These are phyloP conservation scores for Arabis hirsuta DNA, from an alignment of 345 rosid genomes.

Conservation along the genomic window DNA sequence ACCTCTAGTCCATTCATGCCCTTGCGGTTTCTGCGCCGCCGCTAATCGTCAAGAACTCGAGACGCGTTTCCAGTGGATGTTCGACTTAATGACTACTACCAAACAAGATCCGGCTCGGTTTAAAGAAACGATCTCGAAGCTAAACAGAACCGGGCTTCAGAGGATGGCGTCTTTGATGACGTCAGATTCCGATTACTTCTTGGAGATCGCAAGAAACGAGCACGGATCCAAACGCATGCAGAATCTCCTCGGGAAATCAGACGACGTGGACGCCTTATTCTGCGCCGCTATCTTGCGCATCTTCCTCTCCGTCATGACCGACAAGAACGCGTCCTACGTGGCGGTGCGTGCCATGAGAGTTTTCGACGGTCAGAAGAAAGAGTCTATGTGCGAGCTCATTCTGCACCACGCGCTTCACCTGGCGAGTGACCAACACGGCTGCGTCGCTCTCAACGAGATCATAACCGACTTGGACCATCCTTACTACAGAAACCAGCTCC, in stretches of 20 bases:
- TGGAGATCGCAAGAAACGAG: conserved; percentile 8
- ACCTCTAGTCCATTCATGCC: neutral
- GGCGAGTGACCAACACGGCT: conserved; percentile 21
- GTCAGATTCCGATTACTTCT: conserved; percentile 2
- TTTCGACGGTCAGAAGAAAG: neutral
- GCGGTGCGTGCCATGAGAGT: neutral
- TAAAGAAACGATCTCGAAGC: neutral
- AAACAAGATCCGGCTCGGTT: conserved; percentile 6
- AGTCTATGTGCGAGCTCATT: neutral
- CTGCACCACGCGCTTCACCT: neutral
- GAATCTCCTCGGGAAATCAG: conserved; percentile 7
- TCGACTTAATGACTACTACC: conserved; percentile 19
- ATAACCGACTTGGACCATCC: conserved; percentile 7
- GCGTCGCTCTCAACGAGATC: conserved; percentile 17
- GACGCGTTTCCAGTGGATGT: neutral
- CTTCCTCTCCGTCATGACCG: conserved; percentile 14
- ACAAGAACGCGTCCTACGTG: conserved; percentile 13
- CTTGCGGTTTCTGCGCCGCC: too few relatives aligned
- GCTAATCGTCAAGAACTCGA: neutral
- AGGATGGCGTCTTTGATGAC: conserved; percentile 9
- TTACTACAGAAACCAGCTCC: neutral
- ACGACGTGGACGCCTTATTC: conserved; percentile 12
- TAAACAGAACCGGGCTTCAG: neutral
- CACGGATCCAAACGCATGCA: conserved; percentile 26
- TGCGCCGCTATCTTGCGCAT: neutral